Percentiles rank a stretch among this genome's conserved stretches.
Evolutionary conservation across 202 grass and related monocot species (phyloP).

Genomic region (Eragrostis tef): DNA sequence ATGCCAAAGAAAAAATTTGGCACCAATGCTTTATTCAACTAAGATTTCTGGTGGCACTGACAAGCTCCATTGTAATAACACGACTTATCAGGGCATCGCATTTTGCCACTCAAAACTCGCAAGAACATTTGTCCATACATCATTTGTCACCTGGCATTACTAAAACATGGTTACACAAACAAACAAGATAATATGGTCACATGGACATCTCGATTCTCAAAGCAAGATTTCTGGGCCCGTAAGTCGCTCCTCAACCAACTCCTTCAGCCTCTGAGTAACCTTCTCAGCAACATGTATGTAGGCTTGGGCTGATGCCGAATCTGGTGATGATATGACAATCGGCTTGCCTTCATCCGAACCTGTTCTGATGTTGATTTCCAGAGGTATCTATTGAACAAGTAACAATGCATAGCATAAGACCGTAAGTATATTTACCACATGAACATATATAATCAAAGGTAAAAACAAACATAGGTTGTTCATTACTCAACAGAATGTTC

Average conservation of each 20-base stretch:
- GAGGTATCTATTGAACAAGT: slow-evolving; percentile 62
- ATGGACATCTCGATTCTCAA: slow-evolving; percentile 34
- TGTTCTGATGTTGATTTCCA: slow-evolving; percentile 81
- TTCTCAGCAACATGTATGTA: slow-evolving; percentile 75
- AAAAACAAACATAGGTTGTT: background rate
- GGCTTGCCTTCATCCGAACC: slow-evolving; percentile 79
- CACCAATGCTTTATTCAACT: background rate
- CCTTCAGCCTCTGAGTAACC: slow-evolving; percentile 60
- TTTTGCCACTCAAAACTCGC: background rate
- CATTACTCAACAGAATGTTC: background rate
- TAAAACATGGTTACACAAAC: background rate
- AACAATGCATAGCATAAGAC: background rate
- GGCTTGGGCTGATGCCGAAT: slow-evolving; percentile 69
- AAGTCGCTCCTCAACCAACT: slow-evolving; percentile 64
- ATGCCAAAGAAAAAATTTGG: background rate
- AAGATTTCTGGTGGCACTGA: background rate
- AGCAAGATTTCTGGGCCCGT: slow-evolving; percentile 70
- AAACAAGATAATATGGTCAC: background rate
- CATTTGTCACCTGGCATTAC: background rate
- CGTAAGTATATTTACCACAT: slow-evolving; percentile 22
- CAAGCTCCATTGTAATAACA: background rate
- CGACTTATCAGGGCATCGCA: background rate
- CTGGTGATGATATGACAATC: slow-evolving; percentile 65
- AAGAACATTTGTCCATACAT: background rate
- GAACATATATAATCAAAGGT: background rate